These are phyloP conservation scores for Suillus brevipes DNA, from an alignment of 768 basidiomycete species.

Conservation along the genomic window DNA sequence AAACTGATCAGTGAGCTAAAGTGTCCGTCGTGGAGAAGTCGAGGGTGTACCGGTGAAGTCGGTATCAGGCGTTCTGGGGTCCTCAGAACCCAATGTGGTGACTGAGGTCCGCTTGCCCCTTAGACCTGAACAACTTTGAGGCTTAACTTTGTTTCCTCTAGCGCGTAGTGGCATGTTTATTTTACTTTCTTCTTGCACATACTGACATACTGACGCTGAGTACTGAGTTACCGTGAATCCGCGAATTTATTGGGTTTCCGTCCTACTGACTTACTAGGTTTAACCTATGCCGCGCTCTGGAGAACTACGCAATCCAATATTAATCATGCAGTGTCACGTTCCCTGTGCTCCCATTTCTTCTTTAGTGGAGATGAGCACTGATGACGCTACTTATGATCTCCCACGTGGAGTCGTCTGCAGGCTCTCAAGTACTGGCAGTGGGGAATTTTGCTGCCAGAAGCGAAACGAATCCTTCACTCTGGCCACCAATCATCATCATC, in stretches of 20 bases:
- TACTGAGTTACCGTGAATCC: background rate
- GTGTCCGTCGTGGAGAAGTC: conserved; percentile 8
- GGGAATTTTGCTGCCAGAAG: background rate
- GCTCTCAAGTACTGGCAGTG: background rate
- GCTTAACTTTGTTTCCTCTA: background rate
- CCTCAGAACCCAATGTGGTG: background rate
- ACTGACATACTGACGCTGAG: background rate
- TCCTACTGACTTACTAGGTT: background rate
- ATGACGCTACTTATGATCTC: background rate
- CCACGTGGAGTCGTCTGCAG: background rate
- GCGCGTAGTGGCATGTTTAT: background rate
- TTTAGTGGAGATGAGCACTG: background rate
- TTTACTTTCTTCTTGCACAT: background rate
- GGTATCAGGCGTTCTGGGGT: conserved; percentile 1
- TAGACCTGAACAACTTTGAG: background rate
- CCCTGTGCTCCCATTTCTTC: background rate
- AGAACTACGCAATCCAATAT: background rate
- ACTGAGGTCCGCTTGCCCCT: background rate
- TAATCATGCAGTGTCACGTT: background rate
- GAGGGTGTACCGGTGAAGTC: background rate
- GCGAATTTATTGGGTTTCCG: background rate
- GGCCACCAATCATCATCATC: background rate
- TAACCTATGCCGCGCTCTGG: background rate
- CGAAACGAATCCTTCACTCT: background rate
- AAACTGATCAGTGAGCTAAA: background rate